phyloP scores from a whole-genome alignment of 1,284 basidiomycete species.

The Irpex lacteus region DNA sequence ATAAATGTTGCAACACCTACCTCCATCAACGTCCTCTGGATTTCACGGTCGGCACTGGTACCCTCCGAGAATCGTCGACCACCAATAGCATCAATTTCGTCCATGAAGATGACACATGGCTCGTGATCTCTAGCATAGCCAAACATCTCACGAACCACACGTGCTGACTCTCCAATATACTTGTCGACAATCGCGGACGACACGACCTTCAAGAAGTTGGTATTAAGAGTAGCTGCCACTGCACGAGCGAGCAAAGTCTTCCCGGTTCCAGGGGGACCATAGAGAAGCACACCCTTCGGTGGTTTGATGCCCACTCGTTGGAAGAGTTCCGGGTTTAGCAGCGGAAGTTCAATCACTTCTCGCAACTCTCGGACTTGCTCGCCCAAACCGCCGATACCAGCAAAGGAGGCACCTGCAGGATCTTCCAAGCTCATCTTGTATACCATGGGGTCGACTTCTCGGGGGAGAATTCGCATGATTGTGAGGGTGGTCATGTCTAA shows the following conservation, averaged over 20 bases:
- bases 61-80: constrained; percentile 97
- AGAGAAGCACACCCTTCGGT: constrained; percentile 91
- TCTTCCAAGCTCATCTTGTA: constrained; percentile 99
- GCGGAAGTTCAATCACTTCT: constrained; percentile 96
- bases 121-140: constrained; percentile 97
- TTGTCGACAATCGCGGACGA: constrained; percentile 99
- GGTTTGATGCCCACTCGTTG: constrained; percentile 94
- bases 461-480: constrained; percentile 97
- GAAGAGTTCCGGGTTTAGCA: constrained; percentile 96
- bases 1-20: constrained; percentile 36
- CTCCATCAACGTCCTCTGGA: constrained; percentile 99
- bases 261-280: constrained; percentile 93
- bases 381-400: constrained; percentile 93
- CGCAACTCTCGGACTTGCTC: constrained; percentile 97
- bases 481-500: constrained; percentile 99
- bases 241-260: constrained; percentile 96
- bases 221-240: constrained; percentile 93
- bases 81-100: constrained; percentile 98
- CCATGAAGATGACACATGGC: constrained; percentile 99
- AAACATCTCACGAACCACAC: constrained; percentile 97
- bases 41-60: constrained; percentile 97
- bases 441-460: constrained; percentile 97
- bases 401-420: constrained; percentile 93
- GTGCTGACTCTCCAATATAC: constrained; percentile 97
- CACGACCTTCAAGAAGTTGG: constrained; percentile 98